A percentile compares a stretch with the other conserved stretches of the same genome.
Evolutionary conservation across 495 filamentous ascomycete species (phyloP).

Genomic region (Aspergillus nidulans): DNA sequence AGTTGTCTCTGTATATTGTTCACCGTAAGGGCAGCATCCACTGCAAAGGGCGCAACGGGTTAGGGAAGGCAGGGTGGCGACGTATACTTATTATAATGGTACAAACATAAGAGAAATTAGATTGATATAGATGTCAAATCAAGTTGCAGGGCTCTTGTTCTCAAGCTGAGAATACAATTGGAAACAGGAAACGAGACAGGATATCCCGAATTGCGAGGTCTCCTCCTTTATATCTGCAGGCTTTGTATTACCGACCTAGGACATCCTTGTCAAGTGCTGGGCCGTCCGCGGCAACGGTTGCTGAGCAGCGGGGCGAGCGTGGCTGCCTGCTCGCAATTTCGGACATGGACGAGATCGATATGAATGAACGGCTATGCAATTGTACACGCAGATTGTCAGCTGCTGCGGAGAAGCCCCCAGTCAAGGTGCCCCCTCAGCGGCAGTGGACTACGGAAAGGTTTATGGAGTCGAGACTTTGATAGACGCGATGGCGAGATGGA

Average conservation of each 20-base stretch:
- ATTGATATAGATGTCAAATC: not conserved
- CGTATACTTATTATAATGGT: not conserved
- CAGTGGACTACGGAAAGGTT: not conserved
- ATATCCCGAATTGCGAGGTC: not conserved
- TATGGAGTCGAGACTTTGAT: not conserved
- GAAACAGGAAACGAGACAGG: not conserved
- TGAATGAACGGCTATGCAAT: not conserved
- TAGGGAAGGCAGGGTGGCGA: not conserved
- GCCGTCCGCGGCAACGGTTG: not conserved
- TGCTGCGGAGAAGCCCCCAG: not conserved
- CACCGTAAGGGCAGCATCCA: conserved; percentile 1
- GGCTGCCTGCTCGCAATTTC: not conserved
- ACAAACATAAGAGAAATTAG: too few relatives aligned
- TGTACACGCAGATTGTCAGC: not conserved
- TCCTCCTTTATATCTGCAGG: not conserved
- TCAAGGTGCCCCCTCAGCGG: not conserved
- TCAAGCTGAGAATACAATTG: not conserved
- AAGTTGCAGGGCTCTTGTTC: not conserved
- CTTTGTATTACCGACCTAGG: not conserved
- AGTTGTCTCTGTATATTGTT: not conserved
- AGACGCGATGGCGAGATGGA: not conserved
- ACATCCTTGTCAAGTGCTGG: not conserved
- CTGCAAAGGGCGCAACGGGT: not conserved
- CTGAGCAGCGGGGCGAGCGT: not conserved
- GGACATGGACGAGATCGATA: not conserved